Percentiles rank a stretch among this genome's conserved stretches.
phyloP scores from a whole-genome alignment of 495 filamentous ascomycete genomes.

The Neurospora sp. region DNA sequence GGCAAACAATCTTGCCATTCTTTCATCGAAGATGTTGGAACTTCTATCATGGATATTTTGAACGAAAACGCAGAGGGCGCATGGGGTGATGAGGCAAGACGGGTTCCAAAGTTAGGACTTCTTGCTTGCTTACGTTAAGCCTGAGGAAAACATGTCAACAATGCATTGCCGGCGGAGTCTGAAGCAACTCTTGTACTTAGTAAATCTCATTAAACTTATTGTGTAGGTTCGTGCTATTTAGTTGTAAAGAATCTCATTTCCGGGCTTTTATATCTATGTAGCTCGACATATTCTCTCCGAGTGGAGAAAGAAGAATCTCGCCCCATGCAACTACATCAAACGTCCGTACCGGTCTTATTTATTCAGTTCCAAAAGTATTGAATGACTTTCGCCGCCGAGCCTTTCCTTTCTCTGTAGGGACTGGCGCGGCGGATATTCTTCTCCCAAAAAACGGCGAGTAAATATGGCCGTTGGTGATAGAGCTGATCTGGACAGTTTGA shows the following conservation, averaged over 20 bases:
- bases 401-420: background rate
- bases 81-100: background rate
- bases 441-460: too few relatives aligned
- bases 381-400: fast-evolving
- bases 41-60: background rate
- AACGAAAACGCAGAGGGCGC: too few relatives aligned
- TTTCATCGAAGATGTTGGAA: background rate
- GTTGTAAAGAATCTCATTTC: too few relatives aligned
- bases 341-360: background rate
- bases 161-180: too few relatives aligned
- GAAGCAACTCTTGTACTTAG: too few relatives aligned
- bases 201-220: too few relatives aligned
- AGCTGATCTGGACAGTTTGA: fast-evolving
- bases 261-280: too few relatives aligned
- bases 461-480: too few relatives aligned
- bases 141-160: too few relatives aligned
- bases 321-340: fast-evolving
- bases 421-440: background rate
- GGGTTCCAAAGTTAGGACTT: background rate
- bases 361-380: background rate
- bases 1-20: background rate
- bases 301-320: background rate
- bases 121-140: background rate
- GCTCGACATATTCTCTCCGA: background rate
- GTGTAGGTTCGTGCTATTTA: too few relatives aligned